phyloP scores from a whole-genome alignment of 805 yeast species.

The Wilhelminamyces savonicus region DNA sequence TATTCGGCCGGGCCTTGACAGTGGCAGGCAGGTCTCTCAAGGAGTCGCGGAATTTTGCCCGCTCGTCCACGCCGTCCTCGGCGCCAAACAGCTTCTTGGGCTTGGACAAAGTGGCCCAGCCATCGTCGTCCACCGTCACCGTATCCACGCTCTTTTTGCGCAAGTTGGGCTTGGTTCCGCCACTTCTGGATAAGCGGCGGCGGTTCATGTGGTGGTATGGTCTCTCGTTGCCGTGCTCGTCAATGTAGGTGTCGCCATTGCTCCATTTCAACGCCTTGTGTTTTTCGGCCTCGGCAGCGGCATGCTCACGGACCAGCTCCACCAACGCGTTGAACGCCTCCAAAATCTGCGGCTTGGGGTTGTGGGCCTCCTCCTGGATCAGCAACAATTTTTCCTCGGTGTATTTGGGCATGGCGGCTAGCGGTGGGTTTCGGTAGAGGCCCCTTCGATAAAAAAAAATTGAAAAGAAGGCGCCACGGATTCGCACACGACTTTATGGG shows the following conservation, averaged over 20 bases:
- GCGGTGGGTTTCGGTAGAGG: too few relatives aligned
- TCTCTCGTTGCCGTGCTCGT: conserved; percentile 39
- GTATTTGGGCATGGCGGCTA: conserved; percentile 50
- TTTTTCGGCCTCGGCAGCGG: conserved; percentile 22
- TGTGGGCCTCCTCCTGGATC: conserved; percentile 49
- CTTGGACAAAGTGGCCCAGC: conserved; percentile 67
- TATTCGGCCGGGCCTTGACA: conserved; percentile 60
- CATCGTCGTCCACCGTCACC: conserved; percentile 64
- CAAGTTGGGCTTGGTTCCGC: conserved; percentile 40
- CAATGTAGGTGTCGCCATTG: conserved; percentile 41
- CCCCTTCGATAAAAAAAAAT: too few relatives aligned
- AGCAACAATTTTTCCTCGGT: conserved; percentile 65
- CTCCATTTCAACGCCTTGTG: conserved; percentile 21
- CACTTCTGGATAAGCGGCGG: conserved; percentile 57
- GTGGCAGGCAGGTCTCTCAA: conserved; percentile 37
- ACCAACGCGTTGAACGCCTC: conserved; percentile 59
- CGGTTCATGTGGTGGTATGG: conserved; percentile 43
- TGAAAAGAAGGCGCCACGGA: too few relatives aligned
- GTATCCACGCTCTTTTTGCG: conserved; percentile 49
- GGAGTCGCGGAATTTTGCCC: conserved; percentile 38
- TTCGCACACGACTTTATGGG: too few relatives aligned
- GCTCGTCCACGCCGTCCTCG: conserved; percentile 43
- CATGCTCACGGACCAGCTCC: conserved; percentile 54
- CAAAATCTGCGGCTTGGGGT: conserved; percentile 59
- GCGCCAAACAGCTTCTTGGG: conserved; percentile 44